A percentile compares a stretch with the other conserved stretches of the same genome.
Evolutionary conservation across 192 early-diverging fungal species (phyloP).

Genomic region (Neocallimastix lanati): DNA sequence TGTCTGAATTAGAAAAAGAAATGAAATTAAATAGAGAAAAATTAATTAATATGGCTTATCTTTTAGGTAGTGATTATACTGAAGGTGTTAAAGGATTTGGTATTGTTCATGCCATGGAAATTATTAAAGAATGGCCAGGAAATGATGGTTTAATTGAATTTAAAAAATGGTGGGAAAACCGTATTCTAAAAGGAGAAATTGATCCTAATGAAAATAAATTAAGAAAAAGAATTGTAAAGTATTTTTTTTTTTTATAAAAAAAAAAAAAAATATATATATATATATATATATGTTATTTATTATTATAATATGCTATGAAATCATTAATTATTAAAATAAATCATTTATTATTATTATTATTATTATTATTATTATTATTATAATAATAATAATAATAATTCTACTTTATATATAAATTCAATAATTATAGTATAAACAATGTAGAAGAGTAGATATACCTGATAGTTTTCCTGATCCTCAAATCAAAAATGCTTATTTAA

Average conservation of each 20-base stretch:
- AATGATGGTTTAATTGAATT: background rate
- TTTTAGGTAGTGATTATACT: slow-evolving; percentile 97
- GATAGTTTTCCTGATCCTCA: slow-evolving; percentile 57
- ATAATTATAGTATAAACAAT: slow-evolving; percentile 31
- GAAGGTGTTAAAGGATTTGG: slow-evolving; percentile 74
- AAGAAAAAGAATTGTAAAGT: background rate
- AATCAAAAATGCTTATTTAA: slow-evolving; percentile 59
- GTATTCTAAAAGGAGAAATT: background rate
- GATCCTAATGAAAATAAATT: background rate
- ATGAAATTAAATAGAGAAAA: slow-evolving; percentile 48
- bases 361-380: too few relatives aligned
- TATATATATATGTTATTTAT: too few relatives aligned
- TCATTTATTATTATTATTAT: too few relatives aligned
- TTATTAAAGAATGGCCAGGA: slow-evolving; percentile 52
- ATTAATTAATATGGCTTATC: slow-evolving; percentile 64
- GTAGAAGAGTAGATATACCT: slow-evolving; percentile 48
- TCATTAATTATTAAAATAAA: too few relatives aligned
- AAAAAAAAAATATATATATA: background rate
- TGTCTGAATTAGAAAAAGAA: slow-evolving; percentile 37
- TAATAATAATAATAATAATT: too few relatives aligned
- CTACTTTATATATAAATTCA: too few relatives aligned
- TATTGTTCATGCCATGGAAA: slow-evolving; percentile 73
- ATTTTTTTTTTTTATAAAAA: background rate
- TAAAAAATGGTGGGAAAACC: background rate
- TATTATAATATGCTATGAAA: too few relatives aligned